These are phyloP conservation scores for Ogataea chonburiensis DNA, from an alignment of 805 yeast genomes.

Conservation along the genomic window DNA sequence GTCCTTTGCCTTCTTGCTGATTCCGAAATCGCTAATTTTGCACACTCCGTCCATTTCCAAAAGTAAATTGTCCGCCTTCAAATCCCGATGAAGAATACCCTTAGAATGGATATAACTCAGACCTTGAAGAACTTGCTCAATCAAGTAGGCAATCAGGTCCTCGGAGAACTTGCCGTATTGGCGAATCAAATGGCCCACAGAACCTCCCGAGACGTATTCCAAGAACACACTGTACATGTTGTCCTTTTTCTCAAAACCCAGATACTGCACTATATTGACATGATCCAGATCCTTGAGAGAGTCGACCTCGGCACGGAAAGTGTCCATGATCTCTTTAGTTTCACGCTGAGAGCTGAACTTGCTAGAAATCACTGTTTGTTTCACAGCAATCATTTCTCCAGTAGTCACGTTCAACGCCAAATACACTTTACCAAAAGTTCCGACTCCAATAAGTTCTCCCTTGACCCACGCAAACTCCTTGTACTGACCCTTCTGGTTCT, in stretches of 20 bases:
- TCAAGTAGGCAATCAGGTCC: conserved; percentile 64
- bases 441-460: conserved; percentile 95
- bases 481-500: conserved; percentile 63
- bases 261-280: conserved; percentile 88
- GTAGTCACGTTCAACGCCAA: conserved; percentile 92
- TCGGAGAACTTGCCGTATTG: conserved; percentile 86
- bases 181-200: conserved; percentile 82
- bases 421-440: conserved; percentile 93
- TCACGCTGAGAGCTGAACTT: conserved; percentile 43
- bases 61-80: conserved; percentile 89
- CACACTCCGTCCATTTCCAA: conserved; percentile 91
- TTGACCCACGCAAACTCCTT: conserved; percentile 96
- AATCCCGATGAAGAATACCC: conserved; percentile 89
- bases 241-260: conserved; percentile 82
- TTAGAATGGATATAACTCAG: conserved; percentile 81
- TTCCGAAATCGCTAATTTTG: conserved; percentile 95
- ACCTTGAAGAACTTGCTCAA: conserved; percentile 79
- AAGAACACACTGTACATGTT: conserved; percentile 80
- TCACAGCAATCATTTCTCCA: conserved; percentile 98
- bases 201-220: conserved; percentile 98
- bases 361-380: conserved; percentile 75
- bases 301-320: conserved; percentile 85
- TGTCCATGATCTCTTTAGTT: conserved; percentile 66
- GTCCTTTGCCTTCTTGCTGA: conserved; percentile 80
- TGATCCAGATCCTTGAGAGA: conserved; percentile 94